Conservation (phyloP, 73 alveolate genomes). For the Paramecium tetraurelia region DNA sequence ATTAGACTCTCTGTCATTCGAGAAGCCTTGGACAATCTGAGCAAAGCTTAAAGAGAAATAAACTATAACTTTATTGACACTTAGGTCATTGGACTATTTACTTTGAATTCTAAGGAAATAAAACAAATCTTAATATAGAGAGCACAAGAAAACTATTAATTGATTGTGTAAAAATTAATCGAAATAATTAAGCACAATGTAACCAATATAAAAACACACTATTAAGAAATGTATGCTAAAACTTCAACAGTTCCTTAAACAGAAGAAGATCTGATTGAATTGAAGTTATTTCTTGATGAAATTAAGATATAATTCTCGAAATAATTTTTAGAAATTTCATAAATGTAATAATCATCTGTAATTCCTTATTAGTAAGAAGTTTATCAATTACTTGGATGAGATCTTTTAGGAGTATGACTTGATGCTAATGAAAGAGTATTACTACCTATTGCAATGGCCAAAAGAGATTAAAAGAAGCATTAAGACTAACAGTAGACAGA, state of each 20-base stretch:
- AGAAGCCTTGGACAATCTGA: background rate
- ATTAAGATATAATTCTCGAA: background rate
- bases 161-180: background rate
- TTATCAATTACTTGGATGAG: background rate
- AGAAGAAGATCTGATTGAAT: background rate
- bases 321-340: background rate
- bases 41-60: background rate
- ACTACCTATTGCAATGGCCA: background rate
- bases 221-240: slow-evolving; percentile 30
- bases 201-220: background rate
- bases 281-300: slow-evolving; percentile 17
- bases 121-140: background rate
- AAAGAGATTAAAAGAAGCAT: background rate
- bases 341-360: background rate
- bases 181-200: slow-evolving; percentile 18
- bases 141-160: slow-evolving; percentile 1
- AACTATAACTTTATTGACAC: background rate
- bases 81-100: background rate
- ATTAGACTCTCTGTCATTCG: background rate
- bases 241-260: slow-evolving; percentile 17
- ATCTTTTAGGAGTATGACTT: background rate
- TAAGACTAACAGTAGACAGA: background rate
- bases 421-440: background rate
- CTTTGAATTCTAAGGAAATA: background rate
- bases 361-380: background rate